A percentile compares a stretch with the other conserved stretches of the same genome.
Conservation (phyloP, 805 yeast species). For the Debaryomyces hansenii region DNA sequence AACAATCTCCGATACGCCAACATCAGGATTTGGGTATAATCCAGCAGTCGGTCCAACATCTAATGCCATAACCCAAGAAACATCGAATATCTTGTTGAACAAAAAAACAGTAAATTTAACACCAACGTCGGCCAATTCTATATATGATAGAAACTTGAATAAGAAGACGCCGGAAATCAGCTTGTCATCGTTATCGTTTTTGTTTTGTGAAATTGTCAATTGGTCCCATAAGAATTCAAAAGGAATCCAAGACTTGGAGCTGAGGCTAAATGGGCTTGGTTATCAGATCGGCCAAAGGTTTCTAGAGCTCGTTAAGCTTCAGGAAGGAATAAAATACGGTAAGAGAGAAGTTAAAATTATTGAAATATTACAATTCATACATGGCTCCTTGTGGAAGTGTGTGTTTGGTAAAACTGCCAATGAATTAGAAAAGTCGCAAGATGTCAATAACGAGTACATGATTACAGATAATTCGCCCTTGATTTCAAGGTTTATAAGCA, state of each 20-base stretch:
- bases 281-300: slow-evolving; percentile 73
- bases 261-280: slow-evolving; percentile 67
- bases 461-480: slow-evolving; percentile 75
- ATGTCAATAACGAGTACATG: slow-evolving; percentile 70
- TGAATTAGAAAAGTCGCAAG: slow-evolving; percentile 71
- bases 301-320: slow-evolving; percentile 64
- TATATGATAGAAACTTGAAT: slow-evolving; percentile 66
- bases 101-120: slow-evolving; percentile 31
- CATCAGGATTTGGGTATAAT: slow-evolving; percentile 42
- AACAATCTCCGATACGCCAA: slow-evolving; percentile 26
- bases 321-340: slow-evolving; percentile 62
- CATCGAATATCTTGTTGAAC: slow-evolving; percentile 35
- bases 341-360: slow-evolving; percentile 67
- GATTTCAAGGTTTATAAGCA: slow-evolving; percentile 67
- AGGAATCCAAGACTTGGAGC: slow-evolving; percentile 62
- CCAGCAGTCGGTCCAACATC: slow-evolving; percentile 44
- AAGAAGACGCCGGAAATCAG: slow-evolving; percentile 69
- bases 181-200: slow-evolving; percentile 62
- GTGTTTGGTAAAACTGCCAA: slow-evolving; percentile 75
- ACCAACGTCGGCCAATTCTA: slow-evolving; percentile 39
- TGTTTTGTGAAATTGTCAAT: slow-evolving; percentile 70
- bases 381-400: slow-evolving; percentile 69
- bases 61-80: slow-evolving; percentile 36
- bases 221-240: slow-evolving; percentile 61
- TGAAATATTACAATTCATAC: slow-evolving; percentile 70